Evolutionary conservation across 352 stramenopile genomes (phyloP), one percentile per base, ranked within the genome.

Genomic region (Pythium chondricola): DNA sequence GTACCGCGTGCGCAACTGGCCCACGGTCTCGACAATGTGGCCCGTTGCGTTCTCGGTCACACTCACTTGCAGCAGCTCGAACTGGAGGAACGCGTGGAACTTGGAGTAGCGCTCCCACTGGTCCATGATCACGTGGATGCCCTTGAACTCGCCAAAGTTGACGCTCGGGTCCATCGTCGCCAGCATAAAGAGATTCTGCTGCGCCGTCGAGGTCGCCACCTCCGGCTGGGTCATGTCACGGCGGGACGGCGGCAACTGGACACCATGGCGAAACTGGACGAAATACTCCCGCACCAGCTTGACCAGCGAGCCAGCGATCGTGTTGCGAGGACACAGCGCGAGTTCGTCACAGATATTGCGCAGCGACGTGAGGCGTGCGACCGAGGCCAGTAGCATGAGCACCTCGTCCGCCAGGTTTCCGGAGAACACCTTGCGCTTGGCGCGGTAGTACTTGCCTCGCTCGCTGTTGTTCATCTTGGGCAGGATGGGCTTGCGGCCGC

Each of bases 51-150:
- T 67, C 32, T 81, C 62, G 13, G 49, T 29, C 4, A 66, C 56
- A 38, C 71, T 65, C 22, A 83, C 58, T 44, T 83, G 58, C 38
- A 83, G 21, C 10, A 84, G 43, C 37, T 76, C 63, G 43, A 77
- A 83, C 42, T 72, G 61, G 7, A 87, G 65, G 14, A 52, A 67
- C 21, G 64, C 37, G 52, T 83, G 67, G 50, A 72, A 83, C 43
- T 74, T 63, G 27, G 73, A 82, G 65, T 87, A 87, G 30, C 74
- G 70, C 43, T 69, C 43, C 75, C 75, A 87, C 60, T 87, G 75
- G 25, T 80, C 61, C 10, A 83, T 52, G 27, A 87, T 53, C 27
- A 72, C 46, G 1, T 43, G 47, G 6, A 85, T 52, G 14, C 75
- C 75, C 21, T 47, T 48, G 25, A 65, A 61, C 56, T 67, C 65